A percentile compares a stretch with the other conserved stretches of the same genome.
Evolutionary conservation across 192 early-diverging fungal species (phyloP).

Genomic region (Backusella circina): DNA sequence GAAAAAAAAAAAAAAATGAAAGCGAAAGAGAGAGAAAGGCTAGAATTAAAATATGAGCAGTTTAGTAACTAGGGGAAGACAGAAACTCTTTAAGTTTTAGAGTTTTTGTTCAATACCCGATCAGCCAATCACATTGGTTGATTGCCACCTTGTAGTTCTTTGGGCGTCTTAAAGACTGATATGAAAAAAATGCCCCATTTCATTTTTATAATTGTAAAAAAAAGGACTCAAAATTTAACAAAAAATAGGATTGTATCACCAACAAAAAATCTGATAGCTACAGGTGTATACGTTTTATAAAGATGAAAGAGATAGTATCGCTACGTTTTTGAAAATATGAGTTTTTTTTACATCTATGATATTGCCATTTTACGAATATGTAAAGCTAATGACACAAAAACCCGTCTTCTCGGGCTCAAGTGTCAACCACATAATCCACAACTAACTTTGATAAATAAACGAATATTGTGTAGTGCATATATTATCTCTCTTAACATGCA

Average conservation of each 20-base stretch:
- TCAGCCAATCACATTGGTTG: background rate
- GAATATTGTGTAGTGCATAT: too few relatives aligned
- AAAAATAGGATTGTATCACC: background rate
- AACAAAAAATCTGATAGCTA: background rate
- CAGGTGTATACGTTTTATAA: background rate
- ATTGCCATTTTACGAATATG: background rate
- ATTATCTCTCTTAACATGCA: too few relatives aligned
- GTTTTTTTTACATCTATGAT: background rate
- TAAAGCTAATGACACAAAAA: background rate
- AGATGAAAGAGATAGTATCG: background rate
- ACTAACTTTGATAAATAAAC: background rate
- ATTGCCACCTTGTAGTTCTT: background rate
- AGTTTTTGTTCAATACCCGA: background rate
- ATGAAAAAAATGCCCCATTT: too few relatives aligned
- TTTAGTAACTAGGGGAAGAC: background rate
- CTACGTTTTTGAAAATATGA: background rate
- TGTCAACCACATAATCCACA: background rate
- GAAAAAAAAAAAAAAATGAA: background rate
- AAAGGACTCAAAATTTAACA: too few relatives aligned
- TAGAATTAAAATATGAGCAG: background rate
- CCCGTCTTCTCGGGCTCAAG: background rate
- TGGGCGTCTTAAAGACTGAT: too few relatives aligned
- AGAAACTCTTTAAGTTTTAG: background rate
- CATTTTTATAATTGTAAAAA: too few relatives aligned
- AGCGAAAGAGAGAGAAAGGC: background rate